Evolutionary conservation across 2,329 filamentous ascomycete genomes (phyloP).

Genomic region (Phoma sp.): DNA sequence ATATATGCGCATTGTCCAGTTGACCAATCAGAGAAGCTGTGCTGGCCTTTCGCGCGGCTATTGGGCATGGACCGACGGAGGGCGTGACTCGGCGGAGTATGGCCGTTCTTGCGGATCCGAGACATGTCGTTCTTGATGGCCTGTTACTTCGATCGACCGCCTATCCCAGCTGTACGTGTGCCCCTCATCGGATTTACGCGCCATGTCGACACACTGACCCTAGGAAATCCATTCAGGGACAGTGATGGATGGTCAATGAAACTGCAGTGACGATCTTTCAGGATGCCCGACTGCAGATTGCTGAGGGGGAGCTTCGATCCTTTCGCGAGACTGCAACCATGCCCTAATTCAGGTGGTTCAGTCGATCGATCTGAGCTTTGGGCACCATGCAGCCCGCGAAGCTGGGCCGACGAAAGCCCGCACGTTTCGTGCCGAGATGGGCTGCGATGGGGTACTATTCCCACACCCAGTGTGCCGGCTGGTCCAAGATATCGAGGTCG

Average conservation of each 20-base stretch:
- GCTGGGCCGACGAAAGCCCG: conserved; percentile 5
- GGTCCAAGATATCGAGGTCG: conserved; percentile 5
- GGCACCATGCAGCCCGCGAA: neutral
- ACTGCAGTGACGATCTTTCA: too few relatives aligned
- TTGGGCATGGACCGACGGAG: neutral
- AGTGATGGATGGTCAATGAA: neutral
- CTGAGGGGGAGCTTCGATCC: too few relatives aligned
- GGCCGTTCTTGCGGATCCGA: neutral
- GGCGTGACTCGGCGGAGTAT: neutral
- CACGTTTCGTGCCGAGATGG: conserved; percentile 7
- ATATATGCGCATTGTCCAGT: neutral
- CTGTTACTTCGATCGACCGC: neutral
- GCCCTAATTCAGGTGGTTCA: neutral
- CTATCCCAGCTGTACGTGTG: neutral
- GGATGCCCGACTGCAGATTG: too few relatives aligned
- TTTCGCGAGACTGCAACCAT: too few relatives aligned
- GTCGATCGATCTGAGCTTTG: conserved; percentile 4
- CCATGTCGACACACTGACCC: conserved; percentile 1
- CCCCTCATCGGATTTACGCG: neutral
- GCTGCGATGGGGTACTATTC: conserved; percentile 5
- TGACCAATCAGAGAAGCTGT: neutral
- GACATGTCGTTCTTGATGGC: neutral
- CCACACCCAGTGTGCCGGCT: neutral
- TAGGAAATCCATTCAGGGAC: neutral
- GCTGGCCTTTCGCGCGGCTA: neutral